phyloP scores from a whole-genome alignment of 768 basidiomycete genomes.

The Russula griseocarnosa region DNA sequence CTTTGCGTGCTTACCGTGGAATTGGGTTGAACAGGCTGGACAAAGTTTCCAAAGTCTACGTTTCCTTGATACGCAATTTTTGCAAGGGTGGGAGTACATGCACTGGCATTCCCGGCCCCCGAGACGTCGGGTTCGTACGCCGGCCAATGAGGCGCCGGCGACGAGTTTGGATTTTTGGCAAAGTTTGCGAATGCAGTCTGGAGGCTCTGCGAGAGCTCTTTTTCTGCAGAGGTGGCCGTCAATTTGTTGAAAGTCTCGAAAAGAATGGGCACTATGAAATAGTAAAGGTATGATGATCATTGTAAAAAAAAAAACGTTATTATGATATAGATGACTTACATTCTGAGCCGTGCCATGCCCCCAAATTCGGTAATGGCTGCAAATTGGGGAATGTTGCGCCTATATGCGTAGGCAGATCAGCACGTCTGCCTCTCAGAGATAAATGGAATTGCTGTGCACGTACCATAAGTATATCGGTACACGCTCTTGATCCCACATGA shows the following conservation, averaged over 20 bases:
- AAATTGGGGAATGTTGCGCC: slow-evolving; percentile 9
- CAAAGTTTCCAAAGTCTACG: slow-evolving; percentile 1
- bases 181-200: slow-evolving; percentile 18
- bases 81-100: slow-evolving; percentile 1
- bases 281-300: background rate
- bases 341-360: background rate
- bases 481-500: slow-evolving; percentile 8
- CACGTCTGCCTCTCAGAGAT: background rate
- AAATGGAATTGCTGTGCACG: background rate
- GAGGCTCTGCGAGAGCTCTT: slow-evolving; percentile 30
- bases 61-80: slow-evolving; percentile 14
- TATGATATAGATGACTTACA: slow-evolving; percentile 1
- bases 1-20: background rate
- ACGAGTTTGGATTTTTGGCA: slow-evolving; percentile 9
- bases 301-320: background rate
- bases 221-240: slow-evolving; percentile 30
- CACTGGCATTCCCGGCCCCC: no score
- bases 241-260: slow-evolving; percentile 32
- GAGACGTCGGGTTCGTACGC: background rate
- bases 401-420: background rate
- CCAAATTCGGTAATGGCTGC: background rate
- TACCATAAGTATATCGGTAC: slow-evolving; percentile 19
- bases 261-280: slow-evolving; percentile 28
- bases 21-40: background rate
- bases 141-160: slow-evolving; percentile 14